A percentile compares a stretch with the other conserved stretches of the same genome.
These are phyloP conservation scores for Blastomyces emzantsi DNA, from an alignment of 2,329 filamentous ascomycete species.

Conservation along the genomic window DNA sequence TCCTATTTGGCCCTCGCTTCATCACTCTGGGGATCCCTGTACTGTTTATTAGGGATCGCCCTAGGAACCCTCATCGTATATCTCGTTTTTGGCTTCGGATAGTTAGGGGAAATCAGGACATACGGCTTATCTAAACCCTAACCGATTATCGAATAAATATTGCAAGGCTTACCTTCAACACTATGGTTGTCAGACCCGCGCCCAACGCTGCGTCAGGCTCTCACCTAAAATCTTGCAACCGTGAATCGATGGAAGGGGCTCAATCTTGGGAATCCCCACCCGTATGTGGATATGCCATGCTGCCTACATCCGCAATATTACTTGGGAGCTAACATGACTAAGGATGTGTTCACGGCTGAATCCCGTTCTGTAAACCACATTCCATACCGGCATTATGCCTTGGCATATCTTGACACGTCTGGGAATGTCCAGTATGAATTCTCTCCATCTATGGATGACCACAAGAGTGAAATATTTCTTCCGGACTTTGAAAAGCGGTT, in stretches of 20 bases:
- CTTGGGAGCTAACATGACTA: conserved; percentile 1
- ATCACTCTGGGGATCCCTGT: background rate
- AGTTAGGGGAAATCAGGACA: background rate
- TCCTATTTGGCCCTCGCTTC: background rate
- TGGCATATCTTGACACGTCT: conserved; percentile 7
- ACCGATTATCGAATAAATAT: background rate
- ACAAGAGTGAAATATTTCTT: conserved; percentile 3
- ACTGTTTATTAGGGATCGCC: background rate
- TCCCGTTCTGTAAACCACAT: background rate
- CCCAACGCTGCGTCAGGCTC: background rate
- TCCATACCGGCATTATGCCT: conserved; percentile 3
- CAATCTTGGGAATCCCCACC: conserved; percentile 10
- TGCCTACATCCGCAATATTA: background rate
- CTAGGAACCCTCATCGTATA: background rate
- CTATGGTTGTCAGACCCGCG: background rate
- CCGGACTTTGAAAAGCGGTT: conserved; percentile 2
- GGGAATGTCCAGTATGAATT: conserved; percentile 7
- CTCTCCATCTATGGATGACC: conserved; percentile 6
- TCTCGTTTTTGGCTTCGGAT: background rate
- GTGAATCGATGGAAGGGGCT: conserved; percentile 2
- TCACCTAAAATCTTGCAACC: background rate
- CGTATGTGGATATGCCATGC: conserved; percentile 5
- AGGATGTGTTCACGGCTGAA: background rate
- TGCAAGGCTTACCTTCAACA: background rate
- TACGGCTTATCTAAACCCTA: background rate